Evolutionary conservation across 345 rosid genomes (phyloP).

Genomic region (Viola odorata): DNA sequence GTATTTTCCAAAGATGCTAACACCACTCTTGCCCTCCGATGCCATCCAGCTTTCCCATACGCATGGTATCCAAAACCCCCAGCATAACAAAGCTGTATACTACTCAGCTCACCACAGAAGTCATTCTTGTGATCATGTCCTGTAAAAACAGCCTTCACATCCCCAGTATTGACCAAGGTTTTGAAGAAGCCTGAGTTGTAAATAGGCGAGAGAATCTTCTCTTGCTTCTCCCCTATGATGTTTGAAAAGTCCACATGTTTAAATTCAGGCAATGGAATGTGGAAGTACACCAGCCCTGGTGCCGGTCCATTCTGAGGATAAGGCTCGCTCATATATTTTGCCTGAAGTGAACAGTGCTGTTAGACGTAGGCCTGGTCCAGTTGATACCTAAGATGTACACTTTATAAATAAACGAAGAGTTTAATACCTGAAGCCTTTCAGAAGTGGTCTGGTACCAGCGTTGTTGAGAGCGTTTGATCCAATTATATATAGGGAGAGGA

Average conservation of each 20-base stretch:
- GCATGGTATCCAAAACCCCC: constrained; percentile 97
- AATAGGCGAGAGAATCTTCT: constrained; percentile 56
- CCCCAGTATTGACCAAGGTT: constrained; percentile 70
- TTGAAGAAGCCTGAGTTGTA: constrained; percentile 89
- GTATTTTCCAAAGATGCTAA: constrained; percentile 62
- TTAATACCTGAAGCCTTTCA: constrained; percentile 46
- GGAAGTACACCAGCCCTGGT: constrained; percentile 83
- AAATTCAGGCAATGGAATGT: constrained; percentile 89
- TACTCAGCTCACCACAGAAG: constrained; percentile 61
- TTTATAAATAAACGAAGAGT: not conserved
- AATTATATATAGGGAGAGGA: constrained; percentile 47
- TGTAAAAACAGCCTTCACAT: constrained; percentile 74
- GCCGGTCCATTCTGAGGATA: constrained; percentile 53
- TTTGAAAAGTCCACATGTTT: constrained; percentile 45
- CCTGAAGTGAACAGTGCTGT: constrained; percentile 49
- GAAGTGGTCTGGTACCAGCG: constrained; percentile 65
- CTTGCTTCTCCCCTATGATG: constrained; percentile 68
- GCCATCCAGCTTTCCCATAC: constrained; percentile 88
- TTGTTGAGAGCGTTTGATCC: constrained; percentile 77
- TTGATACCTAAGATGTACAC: not conserved
- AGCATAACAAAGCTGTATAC: constrained; percentile 82
- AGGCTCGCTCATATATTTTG: constrained; percentile 51
- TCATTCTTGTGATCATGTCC: constrained; percentile 92
- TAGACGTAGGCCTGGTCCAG: no score
- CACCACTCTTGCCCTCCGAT: constrained; percentile 76